Evolutionary conservation across 805 yeast species (phyloP).

Genomic region (Wickerhamomyces ciferrii): DNA sequence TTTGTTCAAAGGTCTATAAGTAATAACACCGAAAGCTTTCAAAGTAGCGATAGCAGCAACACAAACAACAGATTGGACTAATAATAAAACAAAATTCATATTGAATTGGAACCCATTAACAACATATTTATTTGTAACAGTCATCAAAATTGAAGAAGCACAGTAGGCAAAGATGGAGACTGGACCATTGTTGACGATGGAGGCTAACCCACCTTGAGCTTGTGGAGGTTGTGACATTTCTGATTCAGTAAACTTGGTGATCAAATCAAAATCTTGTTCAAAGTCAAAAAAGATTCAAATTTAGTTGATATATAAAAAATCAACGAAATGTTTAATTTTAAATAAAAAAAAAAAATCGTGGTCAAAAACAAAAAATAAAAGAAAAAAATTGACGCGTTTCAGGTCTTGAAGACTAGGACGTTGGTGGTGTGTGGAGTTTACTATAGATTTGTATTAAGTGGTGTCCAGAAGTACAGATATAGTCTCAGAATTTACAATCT

Average conservation of each 20-base stretch:
- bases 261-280: too few relatives aligned
- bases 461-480: background rate
- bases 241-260: too few relatives aligned
- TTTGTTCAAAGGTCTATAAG: constrained; percentile 78
- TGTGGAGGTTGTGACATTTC: constrained; percentile 15
- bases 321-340: too few relatives aligned
- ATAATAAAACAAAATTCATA: constrained; percentile 84
- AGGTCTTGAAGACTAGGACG: background rate
- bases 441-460: too few relatives aligned
- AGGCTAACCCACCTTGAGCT: constrained; percentile 18
- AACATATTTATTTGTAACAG: constrained; percentile 94
- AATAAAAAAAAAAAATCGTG: background rate
- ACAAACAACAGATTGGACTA: constrained; percentile 86
- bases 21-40: constrained; percentile 70
- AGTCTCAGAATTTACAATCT: background rate
- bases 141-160: constrained; percentile 92
- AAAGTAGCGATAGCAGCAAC: constrained; percentile 64
- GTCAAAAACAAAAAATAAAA: background rate
- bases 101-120: constrained; percentile 65
- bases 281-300: background rate
- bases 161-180: constrained; percentile 82
- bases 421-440: background rate
- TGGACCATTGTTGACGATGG: constrained; percentile 41
- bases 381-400: background rate
- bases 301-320: too few relatives aligned